Conservation (phyloP, 768 basidiomycete species). For the Calocera cornea region DNA sequence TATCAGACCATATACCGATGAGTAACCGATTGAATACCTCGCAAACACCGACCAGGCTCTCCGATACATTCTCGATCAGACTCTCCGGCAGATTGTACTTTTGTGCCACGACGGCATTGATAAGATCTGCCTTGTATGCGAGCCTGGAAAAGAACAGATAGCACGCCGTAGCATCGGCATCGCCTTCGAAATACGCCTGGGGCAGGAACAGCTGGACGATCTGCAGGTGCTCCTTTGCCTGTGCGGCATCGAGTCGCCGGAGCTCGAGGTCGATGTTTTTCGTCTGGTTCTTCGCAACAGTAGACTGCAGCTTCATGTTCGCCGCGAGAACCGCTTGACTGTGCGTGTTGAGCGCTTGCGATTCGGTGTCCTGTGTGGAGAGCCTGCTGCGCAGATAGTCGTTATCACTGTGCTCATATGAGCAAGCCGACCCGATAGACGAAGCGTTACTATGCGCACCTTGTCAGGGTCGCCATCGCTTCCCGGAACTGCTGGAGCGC, state of each 20-base stretch:
- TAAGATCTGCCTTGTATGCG: conserved; percentile 72
- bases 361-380: conserved; percentile 70
- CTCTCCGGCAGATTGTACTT: conserved; percentile 74
- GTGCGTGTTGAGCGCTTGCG: conserved; percentile 70
- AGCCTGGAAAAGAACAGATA: conserved; percentile 89
- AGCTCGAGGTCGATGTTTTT: conserved; percentile 82
- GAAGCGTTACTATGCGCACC: conserved; percentile 33
- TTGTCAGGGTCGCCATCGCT: conserved; percentile 69
- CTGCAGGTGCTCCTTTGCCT: conserved; percentile 60
- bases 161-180: conserved; percentile 75
- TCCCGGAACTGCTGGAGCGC: conserved; percentile 92
- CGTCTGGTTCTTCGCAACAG: conserved; percentile 81
- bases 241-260: conserved; percentile 67
- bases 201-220: conserved; percentile 92
- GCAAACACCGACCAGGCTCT: conserved; percentile 83
- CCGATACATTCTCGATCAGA: conserved; percentile 67
- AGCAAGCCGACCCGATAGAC: conserved; percentile 1
- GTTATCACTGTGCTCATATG: conserved; percentile 50
- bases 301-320: conserved; percentile 85
- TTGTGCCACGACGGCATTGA: conserved; percentile 70
- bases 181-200: conserved; percentile 75
- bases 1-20: background rate
- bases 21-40: conserved; percentile 39
- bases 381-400: conserved; percentile 72
- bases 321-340: conserved; percentile 88